Percentiles rank a stretch among this genome's conserved stretches.
Evolutionary conservation across 306 rosid genomes (phyloP).

Genomic region (Pyrus bretschneideri): DNA sequence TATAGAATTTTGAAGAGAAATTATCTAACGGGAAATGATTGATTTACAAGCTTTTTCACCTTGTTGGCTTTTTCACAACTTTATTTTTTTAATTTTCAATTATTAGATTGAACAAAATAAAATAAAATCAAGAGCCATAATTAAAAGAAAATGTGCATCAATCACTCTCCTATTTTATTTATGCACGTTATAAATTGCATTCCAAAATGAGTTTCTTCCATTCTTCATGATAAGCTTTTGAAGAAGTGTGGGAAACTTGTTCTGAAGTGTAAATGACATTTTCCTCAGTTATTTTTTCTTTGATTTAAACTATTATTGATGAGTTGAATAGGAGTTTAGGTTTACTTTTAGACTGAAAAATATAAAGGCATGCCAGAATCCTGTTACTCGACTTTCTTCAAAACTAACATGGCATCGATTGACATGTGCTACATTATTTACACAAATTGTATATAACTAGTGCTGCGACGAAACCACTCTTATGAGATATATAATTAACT

Average conservation of each 20-base stretch:
- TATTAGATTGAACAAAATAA: no score
- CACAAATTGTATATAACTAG: neutral
- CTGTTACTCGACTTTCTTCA: neutral
- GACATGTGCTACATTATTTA: neutral
- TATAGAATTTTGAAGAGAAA: no score
- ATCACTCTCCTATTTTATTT: no score
- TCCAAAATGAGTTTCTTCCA: neutral
- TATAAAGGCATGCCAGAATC: no score
- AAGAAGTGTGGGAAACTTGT: neutral
- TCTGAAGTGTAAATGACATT: neutral
- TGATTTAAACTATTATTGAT: neutral
- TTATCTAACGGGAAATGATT: no score
- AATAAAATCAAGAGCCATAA: no score
- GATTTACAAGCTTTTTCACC: no score
- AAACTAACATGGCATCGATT: no score
- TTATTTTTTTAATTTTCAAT: no score
- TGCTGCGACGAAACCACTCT: neutral
- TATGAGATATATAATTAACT: neutral
- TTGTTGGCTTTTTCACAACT: no score
- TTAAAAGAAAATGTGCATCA: no score
- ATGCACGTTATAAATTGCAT: neutral
- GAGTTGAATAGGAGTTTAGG: neutral
- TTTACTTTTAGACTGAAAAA: no score
- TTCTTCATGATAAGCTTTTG: neutral
- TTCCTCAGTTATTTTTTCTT: neutral